Evolutionary conservation across 2,329 filamentous ascomycete genomes (phyloP), one percentile per base, ranked within the genome.

Genomic region (Xylariales sp.): DNA sequence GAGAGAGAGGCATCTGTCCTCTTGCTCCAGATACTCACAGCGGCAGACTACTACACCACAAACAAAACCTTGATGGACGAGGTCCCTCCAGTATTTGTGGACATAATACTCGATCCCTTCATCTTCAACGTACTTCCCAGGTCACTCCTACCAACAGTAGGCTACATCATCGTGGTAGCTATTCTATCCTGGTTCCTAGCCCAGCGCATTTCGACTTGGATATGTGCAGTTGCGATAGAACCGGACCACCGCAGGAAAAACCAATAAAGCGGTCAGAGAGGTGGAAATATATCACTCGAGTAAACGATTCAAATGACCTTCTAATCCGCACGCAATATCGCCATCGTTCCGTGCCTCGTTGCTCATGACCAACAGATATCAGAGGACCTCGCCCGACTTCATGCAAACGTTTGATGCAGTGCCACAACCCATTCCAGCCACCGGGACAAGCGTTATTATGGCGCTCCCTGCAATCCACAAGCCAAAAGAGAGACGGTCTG

Each of bases 81-180:
- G 46, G 84, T 87, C 11, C 82, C 83, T 2, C 78, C 81, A 1
- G 88, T 97, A 4, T 69, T 80, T 40, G 84, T 84, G 38, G 91
- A 98, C 53, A 64, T 82, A 61, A 86, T 96, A 54, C 77, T 98
- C 18, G 93, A 97, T 61, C 89, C 89, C 1, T 97, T 84, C 57
- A 46, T 94, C 29, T 65, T 83, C 55, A 93, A 94, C 66, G 57
- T 89, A 12, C 72, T 97, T 39, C 93, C 93, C 10, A 72, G 71
- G 38, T 95, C 89, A 4, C 69, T 97, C 12, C 55, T 85, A 16
- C 82, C 86, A 15, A 91, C 85, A 2, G 78, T 78, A 10, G 67
- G 65, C 25, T 95, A 89, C 62, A 72, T 94, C 40, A 53, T 73
- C 4, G 50, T 76, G 3, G 73, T 95, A 40, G 78, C 80, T n/a